These are phyloP conservation scores for Monilinia fructigena DNA, from an alignment of 2,329 filamentous ascomycete genomes.

Conservation along the genomic window DNA sequence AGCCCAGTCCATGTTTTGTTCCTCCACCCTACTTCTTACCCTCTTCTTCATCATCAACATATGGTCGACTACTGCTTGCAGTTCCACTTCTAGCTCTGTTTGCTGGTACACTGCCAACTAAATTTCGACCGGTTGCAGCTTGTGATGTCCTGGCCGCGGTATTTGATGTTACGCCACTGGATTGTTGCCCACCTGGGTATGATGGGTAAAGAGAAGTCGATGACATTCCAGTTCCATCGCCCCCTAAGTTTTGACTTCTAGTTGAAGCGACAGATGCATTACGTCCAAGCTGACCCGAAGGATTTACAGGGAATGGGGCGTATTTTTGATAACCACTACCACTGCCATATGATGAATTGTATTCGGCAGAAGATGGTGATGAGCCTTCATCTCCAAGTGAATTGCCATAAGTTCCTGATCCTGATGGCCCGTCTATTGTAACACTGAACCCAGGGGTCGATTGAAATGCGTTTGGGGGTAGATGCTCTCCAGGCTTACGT, in stretches of 20 bases:
- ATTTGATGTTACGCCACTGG: background rate
- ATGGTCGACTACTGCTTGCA: background rate
- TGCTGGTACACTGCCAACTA: conserved; percentile 5
- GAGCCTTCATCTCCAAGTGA: conserved; percentile 5
- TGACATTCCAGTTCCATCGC: conserved; percentile 2
- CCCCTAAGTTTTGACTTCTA: conserved; percentile 14
- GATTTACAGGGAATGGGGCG: conserved; percentile 12
- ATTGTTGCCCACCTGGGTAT: conserved; percentile 8
- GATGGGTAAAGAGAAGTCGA: conserved; percentile 5
- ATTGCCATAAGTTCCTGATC: conserved; percentile 6
- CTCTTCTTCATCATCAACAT: background rate
- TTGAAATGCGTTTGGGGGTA: conserved; percentile 24
- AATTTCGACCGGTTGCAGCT: conserved; percentile 9
- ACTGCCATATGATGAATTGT: conserved; percentile 13
- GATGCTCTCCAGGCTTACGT: conserved; percentile 34
- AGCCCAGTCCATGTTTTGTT: background rate
- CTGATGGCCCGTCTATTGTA: conserved; percentile 15
- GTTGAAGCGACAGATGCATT: conserved; percentile 15
- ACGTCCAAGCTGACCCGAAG: conserved; percentile 14
- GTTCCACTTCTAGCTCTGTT: conserved; percentile 8
- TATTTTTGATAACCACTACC: conserved; percentile 19
- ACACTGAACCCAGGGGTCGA: conserved; percentile 20
- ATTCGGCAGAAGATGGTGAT: background rate
- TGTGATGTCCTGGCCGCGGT: background rate
- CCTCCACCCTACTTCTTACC: background rate